Evolutionary conservation across 768 basidiomycete genomes (phyloP), one percentile per base, ranked within the genome.

Genomic region (Mycena kentingensis): DNA sequence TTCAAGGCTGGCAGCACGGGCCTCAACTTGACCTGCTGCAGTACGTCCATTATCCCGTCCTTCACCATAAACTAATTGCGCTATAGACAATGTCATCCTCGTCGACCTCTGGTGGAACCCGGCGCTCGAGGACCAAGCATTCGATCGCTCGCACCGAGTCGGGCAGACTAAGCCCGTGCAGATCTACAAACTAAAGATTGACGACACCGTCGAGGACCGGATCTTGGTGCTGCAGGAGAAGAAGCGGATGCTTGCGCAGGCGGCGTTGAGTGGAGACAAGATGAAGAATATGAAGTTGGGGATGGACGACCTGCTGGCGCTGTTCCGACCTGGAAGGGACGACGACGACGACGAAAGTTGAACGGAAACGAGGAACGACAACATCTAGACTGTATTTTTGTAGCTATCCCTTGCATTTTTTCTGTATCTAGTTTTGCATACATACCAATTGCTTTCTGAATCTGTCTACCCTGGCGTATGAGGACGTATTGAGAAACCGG

Each of bases 1-100:
- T 95, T 98, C 81, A 97, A 95, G 68, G 93, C 94, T 25, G 94
- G 94, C 4, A 90, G 90, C 63, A 93, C 89, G n/a, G 92, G 92
- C 90, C 61, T 47, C 76, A 42, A 42, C 41, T 42, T 42, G 41
- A 42, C 41, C 21, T 21, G 13, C 8, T 42, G 41, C 41, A 42
- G 41, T 42, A 69, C 28, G 11, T 25, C 26, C 21, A 48, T 52
- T 48, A 22, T 49, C 32, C 31, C 51, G 29, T 22, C 28, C n/a
- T 49, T 16, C 10, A 22, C 18, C 10, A 39, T n/a, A n/a, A n/a
- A n/a, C 18, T 19, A 39, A 10, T 10, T 15, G 37, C 21, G 37
- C 18, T 10, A 22, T n/a, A 42, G 41, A 94, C 67, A 92, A 96
- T 58, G 94, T 98, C 32, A 88, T 98, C 60, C 78, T 98, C 3